phyloP scores from a whole-genome alignment of 352 stramenopile species.

The Phytopythium oedochilum region DNA sequence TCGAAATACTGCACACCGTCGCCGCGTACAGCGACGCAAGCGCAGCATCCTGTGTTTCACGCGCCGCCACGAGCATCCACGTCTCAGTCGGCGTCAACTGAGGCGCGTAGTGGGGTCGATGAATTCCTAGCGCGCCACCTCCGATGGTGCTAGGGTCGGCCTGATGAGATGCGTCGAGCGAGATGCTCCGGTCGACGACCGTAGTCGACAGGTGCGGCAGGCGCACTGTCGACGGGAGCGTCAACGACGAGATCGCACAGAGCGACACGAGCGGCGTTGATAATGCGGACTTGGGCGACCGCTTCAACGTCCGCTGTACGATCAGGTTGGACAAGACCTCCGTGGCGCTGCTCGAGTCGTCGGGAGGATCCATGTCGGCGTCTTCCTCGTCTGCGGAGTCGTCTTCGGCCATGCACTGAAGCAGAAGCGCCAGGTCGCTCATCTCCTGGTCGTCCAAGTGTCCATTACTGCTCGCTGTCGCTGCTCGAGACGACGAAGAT shows the following conservation, averaged over 20 bases:
- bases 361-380: conserved; percentile 47
- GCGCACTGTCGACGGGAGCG: not conserved
- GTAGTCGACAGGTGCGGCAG: not conserved
- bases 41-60: conserved; percentile 60
- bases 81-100: conserved; percentile 42
- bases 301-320: conserved; percentile 66
- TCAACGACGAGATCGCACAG: not conserved
- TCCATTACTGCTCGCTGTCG: conserved; percentile 12
- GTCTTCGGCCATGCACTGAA: conserved; percentile 23
- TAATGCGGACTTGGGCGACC: conserved; percentile 29
- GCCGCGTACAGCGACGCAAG: conserved; percentile 78
- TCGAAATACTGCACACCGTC: conserved; percentile 77
- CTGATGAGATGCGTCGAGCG: not conserved
- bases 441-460: conserved; percentile 14
- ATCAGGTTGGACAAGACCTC: conserved; percentile 78
- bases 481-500: not conserved
- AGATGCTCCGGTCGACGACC: not conserved
- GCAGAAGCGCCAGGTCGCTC: conserved; percentile 1
- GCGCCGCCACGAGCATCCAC: conserved; percentile 40
- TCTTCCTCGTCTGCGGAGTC: conserved; percentile 54
- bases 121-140: not conserved
- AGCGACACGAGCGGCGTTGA: conserved; percentile 25
- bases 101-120: conserved; percentile 2
- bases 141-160: not conserved
- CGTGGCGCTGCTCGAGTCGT: conserved; percentile 68